Conservation (phyloP, 768 basidiomycete species). For the Auriculariales sp. region DNA sequence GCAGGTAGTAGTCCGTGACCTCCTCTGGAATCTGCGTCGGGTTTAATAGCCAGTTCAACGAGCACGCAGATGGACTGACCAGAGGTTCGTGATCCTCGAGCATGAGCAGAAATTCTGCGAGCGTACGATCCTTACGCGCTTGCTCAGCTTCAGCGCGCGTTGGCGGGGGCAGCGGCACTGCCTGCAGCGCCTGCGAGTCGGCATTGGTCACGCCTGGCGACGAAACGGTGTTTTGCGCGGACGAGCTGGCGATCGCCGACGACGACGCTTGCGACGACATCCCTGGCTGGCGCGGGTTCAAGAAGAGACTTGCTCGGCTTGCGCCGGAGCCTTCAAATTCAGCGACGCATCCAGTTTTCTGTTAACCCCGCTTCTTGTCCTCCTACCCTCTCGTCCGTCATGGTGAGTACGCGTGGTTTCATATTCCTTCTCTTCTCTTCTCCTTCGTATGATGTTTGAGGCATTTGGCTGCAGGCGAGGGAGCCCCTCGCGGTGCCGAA, state of each 20-base stretch:
- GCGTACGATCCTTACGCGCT: conserved; percentile 74
- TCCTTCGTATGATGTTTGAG: conserved; percentile 61
- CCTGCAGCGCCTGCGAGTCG: conserved; percentile 13
- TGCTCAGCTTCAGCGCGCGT: conserved; percentile 58
- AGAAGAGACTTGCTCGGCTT: too few relatives aligned
- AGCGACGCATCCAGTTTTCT: too few relatives aligned
- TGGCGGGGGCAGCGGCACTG: not conserved
- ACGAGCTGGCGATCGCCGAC: not conserved
- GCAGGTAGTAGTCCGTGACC: conserved; percentile 94
- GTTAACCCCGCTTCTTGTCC: too few relatives aligned
- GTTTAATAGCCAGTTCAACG: not conserved
- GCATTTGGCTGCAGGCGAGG: conserved; percentile 84
- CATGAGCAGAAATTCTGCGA: conserved; percentile 91
- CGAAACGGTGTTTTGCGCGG: not conserved
- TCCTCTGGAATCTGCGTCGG: conserved; percentile 78
- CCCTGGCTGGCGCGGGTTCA: not conserved
- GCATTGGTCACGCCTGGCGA: not conserved
- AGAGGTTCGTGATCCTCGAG: conserved; percentile 93
- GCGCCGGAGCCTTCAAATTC: too few relatives aligned
- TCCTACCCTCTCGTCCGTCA: too few relatives aligned
- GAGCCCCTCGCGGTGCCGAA: conserved; percentile 60
- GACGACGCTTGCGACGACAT: not conserved
- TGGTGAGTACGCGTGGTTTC: too few relatives aligned
- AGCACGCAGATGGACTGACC: conserved; percentile 27
- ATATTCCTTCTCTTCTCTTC: not conserved